Percentiles rank a stretch among this genome's conserved stretches.
phyloP scores from a whole-genome alignment of 225 moss, liverwort and hornwort genomes.

The Antitrichia curtipendula region DNA sequence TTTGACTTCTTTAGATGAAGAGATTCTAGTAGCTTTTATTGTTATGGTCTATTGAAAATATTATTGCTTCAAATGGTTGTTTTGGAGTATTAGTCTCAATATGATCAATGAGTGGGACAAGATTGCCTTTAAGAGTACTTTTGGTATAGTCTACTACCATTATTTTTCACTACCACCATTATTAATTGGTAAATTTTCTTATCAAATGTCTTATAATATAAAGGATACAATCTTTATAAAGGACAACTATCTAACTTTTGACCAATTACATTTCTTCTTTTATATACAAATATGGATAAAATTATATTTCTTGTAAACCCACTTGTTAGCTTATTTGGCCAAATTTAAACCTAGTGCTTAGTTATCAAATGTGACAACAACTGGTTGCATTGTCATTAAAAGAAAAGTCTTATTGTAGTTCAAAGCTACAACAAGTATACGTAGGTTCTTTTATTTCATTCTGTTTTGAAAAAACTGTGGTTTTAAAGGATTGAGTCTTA shows the following conservation, averaged over 20 bases:
- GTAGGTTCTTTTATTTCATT: not conserved
- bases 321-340: not conserved
- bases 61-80: not conserved
- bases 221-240: not conserved
- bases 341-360: not conserved
- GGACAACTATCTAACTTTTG: not conserved
- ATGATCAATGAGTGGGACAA: not conserved
- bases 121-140: not conserved
- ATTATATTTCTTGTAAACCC: not conserved
- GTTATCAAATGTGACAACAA: not conserved
- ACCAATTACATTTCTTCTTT: not conserved
- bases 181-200: not conserved
- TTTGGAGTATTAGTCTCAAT: not conserved
- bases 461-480: not conserved
- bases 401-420: not conserved
- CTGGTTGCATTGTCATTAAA: too few relatives aligned
- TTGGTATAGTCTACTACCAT: not conserved
- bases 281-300: not conserved
- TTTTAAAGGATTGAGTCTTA: not conserved
- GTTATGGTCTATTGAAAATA: not conserved
- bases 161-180: not conserved
- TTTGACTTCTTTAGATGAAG: not conserved
- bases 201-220: not conserved
- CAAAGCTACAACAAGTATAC: not conserved
- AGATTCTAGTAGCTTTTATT: not conserved